These are phyloP conservation scores for Naganishia albida DNA, from an alignment of 1,284 basidiomycete genomes.

Conservation along the genomic window DNA sequence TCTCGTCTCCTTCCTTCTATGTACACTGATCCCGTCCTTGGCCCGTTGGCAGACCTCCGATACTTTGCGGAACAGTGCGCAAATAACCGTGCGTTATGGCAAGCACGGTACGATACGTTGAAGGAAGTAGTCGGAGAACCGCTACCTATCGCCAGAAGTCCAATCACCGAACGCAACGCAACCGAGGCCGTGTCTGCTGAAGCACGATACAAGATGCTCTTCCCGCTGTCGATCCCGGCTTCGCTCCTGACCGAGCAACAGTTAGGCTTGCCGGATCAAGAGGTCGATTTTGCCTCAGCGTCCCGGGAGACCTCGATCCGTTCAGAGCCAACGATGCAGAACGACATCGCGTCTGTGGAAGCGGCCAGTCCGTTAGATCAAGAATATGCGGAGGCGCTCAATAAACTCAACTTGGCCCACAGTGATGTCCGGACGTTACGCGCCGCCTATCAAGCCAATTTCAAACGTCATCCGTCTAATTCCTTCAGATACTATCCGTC, in stretches of 20 bases:
- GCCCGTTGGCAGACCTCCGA: constrained; percentile 60
- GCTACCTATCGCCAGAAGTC: constrained; percentile 7
- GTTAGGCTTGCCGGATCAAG: not conserved
- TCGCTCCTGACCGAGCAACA: constrained; percentile 36
- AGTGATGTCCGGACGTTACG: constrained; percentile 19
- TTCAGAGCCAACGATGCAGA: not conserved
- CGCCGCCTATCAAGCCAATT: constrained; percentile 24
- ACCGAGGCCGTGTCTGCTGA: constrained; percentile 41
- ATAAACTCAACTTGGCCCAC: not conserved
- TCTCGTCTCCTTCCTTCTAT: not conserved
- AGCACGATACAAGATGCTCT: constrained; percentile 52
- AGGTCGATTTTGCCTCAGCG: not conserved
- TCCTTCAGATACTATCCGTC: constrained; percentile 19
- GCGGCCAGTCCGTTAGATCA: not conserved
- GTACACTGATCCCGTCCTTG: constrained; percentile 4
- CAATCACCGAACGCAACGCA: not conserved
- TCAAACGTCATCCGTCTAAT: constrained; percentile 22
- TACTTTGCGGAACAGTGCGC: constrained; percentile 65
- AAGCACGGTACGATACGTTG: constrained; percentile 55
- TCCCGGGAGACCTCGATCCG: not conserved
- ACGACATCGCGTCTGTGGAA: not conserved
- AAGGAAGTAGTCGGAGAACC: constrained; percentile 7
- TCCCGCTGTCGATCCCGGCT: constrained; percentile 53
- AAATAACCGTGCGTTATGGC: constrained; percentile 68
- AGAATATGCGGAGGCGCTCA: not conserved